Conservation (phyloP, 2,329 filamentous ascomycete species). For the Graphilbum fragrans region DNA sequence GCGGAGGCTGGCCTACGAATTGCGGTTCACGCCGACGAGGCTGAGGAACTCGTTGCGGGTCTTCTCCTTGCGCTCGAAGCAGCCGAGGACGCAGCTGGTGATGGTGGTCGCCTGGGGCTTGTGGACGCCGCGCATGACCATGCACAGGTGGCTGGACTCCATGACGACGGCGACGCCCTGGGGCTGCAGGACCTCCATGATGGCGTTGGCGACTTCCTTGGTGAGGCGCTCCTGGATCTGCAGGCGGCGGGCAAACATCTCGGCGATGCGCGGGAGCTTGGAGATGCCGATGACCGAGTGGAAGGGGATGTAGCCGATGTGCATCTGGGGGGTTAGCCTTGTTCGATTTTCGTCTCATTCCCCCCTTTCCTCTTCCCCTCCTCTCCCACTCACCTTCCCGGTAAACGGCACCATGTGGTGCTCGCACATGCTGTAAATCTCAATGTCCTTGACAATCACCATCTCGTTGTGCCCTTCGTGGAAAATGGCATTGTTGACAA, state of each 20-base stretch:
- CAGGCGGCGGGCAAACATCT: slow-evolving; percentile 88
- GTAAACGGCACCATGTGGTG: slow-evolving; percentile 95
- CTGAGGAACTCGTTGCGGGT: slow-evolving; percentile 93
- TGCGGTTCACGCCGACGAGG: slow-evolving; percentile 50
- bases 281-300: slow-evolving; percentile 88
- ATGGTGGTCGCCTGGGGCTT: slow-evolving; percentile 81
- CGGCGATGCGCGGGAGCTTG: slow-evolving; percentile 88
- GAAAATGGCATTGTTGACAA: slow-evolving; percentile 90
- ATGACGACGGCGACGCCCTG: slow-evolving; percentile 95
- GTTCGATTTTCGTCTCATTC: not conserved
- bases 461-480: slow-evolving; percentile 95
- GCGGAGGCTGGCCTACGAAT: no score
- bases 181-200: slow-evolving; percentile 85
- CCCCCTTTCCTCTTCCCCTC: not conserved
- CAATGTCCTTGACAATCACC: slow-evolving; percentile 96
- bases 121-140: slow-evolving; percentile 98
- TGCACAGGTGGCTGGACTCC: slow-evolving; percentile 93
- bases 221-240: slow-evolving; percentile 96
- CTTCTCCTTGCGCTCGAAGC: slow-evolving; percentile 85
- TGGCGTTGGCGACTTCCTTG: slow-evolving; percentile 87
- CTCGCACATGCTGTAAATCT: slow-evolving; percentile 89
- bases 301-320: slow-evolving; percentile 94
- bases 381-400: slow-evolving; percentile 54
- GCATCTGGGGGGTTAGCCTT: slow-evolving; percentile 52
- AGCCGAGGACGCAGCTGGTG: slow-evolving; percentile 94